A percentile compares a stretch with the other conserved stretches of the same genome.
phyloP scores from a whole-genome alignment of 257 asterid genomes.

The Solanum etuberosum region DNA sequence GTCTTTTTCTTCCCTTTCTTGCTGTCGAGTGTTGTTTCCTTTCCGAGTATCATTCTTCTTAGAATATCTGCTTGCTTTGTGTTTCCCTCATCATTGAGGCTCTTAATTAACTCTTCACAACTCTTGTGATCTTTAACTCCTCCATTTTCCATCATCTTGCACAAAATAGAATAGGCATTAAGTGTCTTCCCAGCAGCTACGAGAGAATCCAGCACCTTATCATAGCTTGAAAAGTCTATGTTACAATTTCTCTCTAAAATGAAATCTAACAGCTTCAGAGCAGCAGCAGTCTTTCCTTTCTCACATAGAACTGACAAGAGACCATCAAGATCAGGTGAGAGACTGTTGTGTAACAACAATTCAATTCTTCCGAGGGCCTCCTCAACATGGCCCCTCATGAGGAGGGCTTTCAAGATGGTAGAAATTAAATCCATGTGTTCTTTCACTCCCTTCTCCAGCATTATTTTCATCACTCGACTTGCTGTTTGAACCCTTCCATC shows the following conservation, averaged over 20 bases:
- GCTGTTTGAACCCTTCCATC: conserved; percentile 95
- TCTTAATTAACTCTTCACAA: conserved; percentile 70
- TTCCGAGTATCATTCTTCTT: conserved; percentile 47
- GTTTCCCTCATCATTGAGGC: conserved; percentile 70
- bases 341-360: conserved; percentile 55
- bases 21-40: conserved; percentile 21
- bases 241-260: conserved; percentile 51
- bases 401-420: conserved; percentile 67
- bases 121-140: conserved; percentile 48
- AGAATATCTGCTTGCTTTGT: conserved; percentile 84
- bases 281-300: conserved; percentile 71
- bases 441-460: conserved; percentile 78
- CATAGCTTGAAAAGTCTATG: conserved; percentile 44
- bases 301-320: conserved; percentile 55
- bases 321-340: conserved; percentile 48
- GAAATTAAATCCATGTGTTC: conserved; percentile 60
- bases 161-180: conserved; percentile 71
- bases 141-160: conserved; percentile 71
- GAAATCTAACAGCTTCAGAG: conserved; percentile 64
- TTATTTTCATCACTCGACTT: conserved; percentile 82
- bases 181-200: conserved; percentile 77
- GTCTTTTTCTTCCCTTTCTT: conserved; percentile 56
- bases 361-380: conserved; percentile 91
- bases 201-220: conserved; percentile 81
- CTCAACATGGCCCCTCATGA: conserved; percentile 87